Base-by-base conservation (phyloP, 306 rosid species). In the Inga oerstediana region DNA sequence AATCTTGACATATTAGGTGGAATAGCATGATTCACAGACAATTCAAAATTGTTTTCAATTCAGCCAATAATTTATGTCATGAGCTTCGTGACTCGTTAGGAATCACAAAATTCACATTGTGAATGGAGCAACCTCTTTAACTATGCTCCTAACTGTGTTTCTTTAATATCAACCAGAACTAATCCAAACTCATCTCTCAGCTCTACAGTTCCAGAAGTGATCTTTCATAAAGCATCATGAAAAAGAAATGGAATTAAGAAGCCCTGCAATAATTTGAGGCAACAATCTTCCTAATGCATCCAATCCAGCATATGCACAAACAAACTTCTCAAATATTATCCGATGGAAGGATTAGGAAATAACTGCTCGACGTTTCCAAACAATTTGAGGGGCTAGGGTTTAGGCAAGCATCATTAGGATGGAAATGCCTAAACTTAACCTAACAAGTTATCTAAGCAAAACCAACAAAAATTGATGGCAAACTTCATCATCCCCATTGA, bases 361-460 rank as follows among this genome's bases (percentile, higher is more conserved):
- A 37, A 37, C 43, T n/a, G 45, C 49, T 52, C 79, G 2, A 35
- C 68, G 14, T 76, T 76, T 76, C 35, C n/a, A 27, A 10, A n/a
- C 52, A 22, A 52, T 7, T 14, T 20, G 10, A 39, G 32, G 70
- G 71, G 71, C 52, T 76, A 76, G 80, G 80, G 80, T 76, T 59
- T 13, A 59, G 15, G 52, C 71, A 59, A 61, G 54, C 41, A 43
- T 59, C 58, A 41, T 8, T 6, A 24, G 11, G 72, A 39, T 43
- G 39, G 58, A 77, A 77, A 61, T 61, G 43, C 41, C 44, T 71
- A 77, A 77, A 37, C 70, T 43, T 41, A 75, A 41, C 56, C 72
- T 27, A 61, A 15, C 32, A 59, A n/a, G 16, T 61, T 43, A 77
- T 77, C 72, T 0, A 59, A 41, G 12, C 27, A n/a, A 77, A 56